Evolutionary conservation across 2,329 filamentous ascomycete species (phyloP).

Genomic region (Verticillium nonalfalfae): DNA sequence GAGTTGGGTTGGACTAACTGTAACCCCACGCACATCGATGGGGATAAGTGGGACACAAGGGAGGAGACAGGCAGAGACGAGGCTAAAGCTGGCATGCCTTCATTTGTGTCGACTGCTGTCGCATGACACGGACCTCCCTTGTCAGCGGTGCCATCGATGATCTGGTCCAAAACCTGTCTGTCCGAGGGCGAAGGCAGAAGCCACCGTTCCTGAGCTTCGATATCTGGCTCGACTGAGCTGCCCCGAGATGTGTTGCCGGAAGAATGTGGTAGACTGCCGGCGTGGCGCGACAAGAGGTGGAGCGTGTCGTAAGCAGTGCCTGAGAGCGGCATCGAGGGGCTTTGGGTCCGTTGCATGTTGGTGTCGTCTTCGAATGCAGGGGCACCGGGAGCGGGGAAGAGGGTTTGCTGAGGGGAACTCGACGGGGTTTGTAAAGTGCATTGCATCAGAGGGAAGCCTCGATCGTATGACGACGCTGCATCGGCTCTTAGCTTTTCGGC

Average conservation of each 20-base stretch:
- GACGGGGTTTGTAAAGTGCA: background rate
- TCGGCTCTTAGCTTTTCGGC: background rate
- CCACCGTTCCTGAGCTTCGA: background rate
- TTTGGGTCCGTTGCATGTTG: background rate
- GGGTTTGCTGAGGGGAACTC: slow-evolving; percentile 3
- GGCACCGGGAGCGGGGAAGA: background rate
- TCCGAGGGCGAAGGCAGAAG: background rate
- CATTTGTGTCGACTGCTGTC: background rate
- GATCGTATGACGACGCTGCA: background rate
- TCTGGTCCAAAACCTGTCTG: background rate
- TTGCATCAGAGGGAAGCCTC: background rate
- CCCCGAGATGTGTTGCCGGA: background rate
- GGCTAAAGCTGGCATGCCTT: background rate
- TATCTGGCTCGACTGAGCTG: background rate
- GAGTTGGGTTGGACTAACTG: background rate
- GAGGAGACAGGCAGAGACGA: background rate
- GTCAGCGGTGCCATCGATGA: background rate
- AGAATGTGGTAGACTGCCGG: background rate
- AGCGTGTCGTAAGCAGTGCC: background rate
- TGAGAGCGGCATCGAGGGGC: background rate
- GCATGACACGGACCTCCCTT: background rate
- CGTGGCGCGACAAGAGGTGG: background rate
- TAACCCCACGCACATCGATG: background rate
- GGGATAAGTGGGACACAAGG: background rate
- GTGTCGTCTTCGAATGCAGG: background rate